Conservation (phyloP, 345 rosid genomes). For the Kandelia obovata region DNA sequence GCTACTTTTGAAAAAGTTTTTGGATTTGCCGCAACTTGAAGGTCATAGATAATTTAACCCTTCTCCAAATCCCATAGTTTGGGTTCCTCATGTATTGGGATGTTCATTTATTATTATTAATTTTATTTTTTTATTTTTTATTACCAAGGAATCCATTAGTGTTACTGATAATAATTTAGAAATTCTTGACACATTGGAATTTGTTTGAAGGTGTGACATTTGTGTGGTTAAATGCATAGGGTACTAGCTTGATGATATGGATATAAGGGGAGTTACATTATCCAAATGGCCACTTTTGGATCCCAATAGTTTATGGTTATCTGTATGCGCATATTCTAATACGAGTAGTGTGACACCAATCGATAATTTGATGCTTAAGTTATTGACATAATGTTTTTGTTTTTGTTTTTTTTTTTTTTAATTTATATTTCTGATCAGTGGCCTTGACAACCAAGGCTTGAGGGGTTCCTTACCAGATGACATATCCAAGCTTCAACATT, state of each 20-base stretch:
- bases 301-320: too few relatives aligned
- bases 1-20: too few relatives aligned
- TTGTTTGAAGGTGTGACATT: neutral
- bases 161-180: neutral
- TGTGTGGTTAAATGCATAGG: neutral
- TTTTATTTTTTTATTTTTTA: too few relatives aligned
- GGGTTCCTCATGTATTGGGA: too few relatives aligned
- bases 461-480: slow-evolving; percentile 76
- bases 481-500: slow-evolving; percentile 64
- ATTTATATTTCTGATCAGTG: slow-evolving; percentile 40
- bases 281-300: neutral
- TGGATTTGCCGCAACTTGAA: too few relatives aligned
- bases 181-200: neutral
- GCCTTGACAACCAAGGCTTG: slow-evolving; percentile 82
- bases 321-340: too few relatives aligned
- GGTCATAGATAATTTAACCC: too few relatives aligned
- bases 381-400: slow-evolving; percentile 7
- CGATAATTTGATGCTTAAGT: neutral
- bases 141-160: too few relatives aligned
- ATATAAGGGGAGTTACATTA: too few relatives aligned
- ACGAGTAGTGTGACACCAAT: neutral
- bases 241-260: too few relatives aligned
- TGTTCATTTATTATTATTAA: too few relatives aligned
- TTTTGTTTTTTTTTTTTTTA: neutral
- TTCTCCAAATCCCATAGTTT: too few relatives aligned